Base-by-base conservation (phyloP, 2,329 filamentous ascomycete species). In the Scedosporium boydii region DNA sequence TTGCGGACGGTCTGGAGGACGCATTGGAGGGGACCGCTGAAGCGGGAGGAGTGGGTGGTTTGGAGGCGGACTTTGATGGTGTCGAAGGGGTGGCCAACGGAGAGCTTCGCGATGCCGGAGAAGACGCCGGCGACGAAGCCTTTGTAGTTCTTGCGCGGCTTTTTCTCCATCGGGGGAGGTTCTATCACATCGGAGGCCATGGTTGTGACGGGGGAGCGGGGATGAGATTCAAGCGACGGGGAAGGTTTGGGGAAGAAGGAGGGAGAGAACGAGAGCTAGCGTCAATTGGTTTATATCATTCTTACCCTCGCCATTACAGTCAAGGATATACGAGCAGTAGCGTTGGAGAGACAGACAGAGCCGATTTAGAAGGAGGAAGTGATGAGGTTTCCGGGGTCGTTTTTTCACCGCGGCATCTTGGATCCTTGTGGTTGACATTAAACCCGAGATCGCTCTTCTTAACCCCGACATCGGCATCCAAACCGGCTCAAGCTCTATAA, bases 61-160 rank as follows among this genome's bases (percentile, higher is more conserved):
- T 99, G 95, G 18, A 99, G 81, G 38, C 95, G 91, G 61, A 98
- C 93, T 77, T 99, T 99, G 74, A 99, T 86, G 0, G 95, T 98
- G 76, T 99, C 95, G 77, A 99, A 98, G 26, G 90, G 85, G 70
- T 88, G 85, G 63, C 85, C 85, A 70, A 88, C 82, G 69, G 84
- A 86, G 63, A 97, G 78, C 77, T 98, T 98, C 63, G 93, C 87
- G 70, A 98, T 88, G 26, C 95, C 95, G 44, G 91, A 96, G 72
- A 97, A 97, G 6, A 97, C 86, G n/a, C 95, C 95, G 0, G 91
- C 95, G 29, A 97, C 91, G 72, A 98, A 99, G n/a, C 93, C 95
- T 70, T 91, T 93, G 80, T 97, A 98, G 72, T 90, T 88, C 67
- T 79, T 58, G 56, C 41, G 34, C 26, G 60, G 38, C 38, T 55